A percentile compares a stretch with the other conserved stretches of the same genome.
Evolutionary conservation across 2,329 filamentous ascomycete species (phyloP).

Genomic region (Pseudopyrenochaeta lycopersici): DNA sequence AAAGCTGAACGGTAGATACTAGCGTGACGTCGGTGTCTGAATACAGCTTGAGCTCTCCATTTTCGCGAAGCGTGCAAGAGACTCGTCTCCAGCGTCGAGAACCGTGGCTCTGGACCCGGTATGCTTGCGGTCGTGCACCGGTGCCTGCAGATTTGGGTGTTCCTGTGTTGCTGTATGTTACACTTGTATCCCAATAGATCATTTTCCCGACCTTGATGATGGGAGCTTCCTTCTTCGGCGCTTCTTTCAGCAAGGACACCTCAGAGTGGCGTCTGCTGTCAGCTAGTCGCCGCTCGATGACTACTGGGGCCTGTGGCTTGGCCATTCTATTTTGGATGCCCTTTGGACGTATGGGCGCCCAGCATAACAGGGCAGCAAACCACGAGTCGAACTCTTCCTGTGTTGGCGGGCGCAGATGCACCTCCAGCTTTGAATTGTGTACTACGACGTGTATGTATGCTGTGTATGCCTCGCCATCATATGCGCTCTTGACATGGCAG

Average conservation of each 20-base stretch:
- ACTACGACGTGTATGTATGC: slow-evolving; percentile 62
- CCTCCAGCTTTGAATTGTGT: slow-evolving; percentile 65
- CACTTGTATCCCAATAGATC: slow-evolving; percentile 74
- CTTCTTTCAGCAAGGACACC: slow-evolving; percentile 68
- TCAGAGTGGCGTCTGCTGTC: slow-evolving; percentile 59
- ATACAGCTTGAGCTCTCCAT: slow-evolving; percentile 91
- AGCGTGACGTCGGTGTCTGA: slow-evolving; percentile 84
- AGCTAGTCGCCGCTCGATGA: slow-evolving; percentile 45
- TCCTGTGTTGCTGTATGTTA: slow-evolving; percentile 59
- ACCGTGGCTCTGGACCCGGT: slow-evolving; percentile 65
- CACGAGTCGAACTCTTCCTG: slow-evolving; percentile 77
- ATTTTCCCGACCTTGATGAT: slow-evolving; percentile 86
- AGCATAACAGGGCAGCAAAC: slow-evolving; percentile 82
- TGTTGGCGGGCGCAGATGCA: slow-evolving; percentile 71
- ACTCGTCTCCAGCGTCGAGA: slow-evolving; percentile 83
- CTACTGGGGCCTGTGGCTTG: slow-evolving; percentile 56
- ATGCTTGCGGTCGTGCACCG: slow-evolving; percentile 58
- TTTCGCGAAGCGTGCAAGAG: slow-evolving; percentile 92
- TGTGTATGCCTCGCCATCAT: slow-evolving; percentile 58
- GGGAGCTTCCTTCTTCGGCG: slow-evolving; percentile 72
- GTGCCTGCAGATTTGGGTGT: slow-evolving; percentile 39
- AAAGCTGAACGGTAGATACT: slow-evolving; percentile 84
- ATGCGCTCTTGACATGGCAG: slow-evolving; percentile 69
- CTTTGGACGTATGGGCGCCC: slow-evolving; percentile 76
- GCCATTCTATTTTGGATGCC: slow-evolving; percentile 63